Evolutionary conservation across 495 filamentous ascomycete species (phyloP), one percentile per base, ranked within the genome.

Genomic region (Penicillium egyptiacum): DNA sequence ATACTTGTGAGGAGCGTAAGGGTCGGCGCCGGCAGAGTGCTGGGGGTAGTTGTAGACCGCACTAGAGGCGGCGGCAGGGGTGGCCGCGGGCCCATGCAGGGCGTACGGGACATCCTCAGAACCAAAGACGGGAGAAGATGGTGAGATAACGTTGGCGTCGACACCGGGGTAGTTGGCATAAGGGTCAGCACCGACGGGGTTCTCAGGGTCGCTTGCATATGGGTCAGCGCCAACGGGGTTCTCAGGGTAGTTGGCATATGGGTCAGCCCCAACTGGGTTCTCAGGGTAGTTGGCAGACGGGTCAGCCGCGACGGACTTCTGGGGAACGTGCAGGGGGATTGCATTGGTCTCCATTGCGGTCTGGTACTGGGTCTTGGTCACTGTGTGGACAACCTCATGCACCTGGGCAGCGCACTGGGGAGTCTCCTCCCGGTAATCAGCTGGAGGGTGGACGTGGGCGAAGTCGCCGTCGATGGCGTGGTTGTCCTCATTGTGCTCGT

Each of bases 361-460:
- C 45, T 60, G 46, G 59, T 60, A 65, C 37, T 64, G 55, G 31
- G 74, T 65, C 62, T 69, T 62, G 42, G 71, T 67, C 53, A 71
- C 65, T 4, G 71, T 70, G 31, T 37, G 67, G 17, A 70, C 63
- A 30, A 73, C 59, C 55, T 74, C 60, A 10, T 69, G 61, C 2
- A 58, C 53, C 48, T 66, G 7, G 30, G 69, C 49, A 5, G 50
- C 31, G 46, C 60, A 61, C 35, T 62, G 17, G 4, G 60, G 47
- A 14, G 54, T 45, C 1, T 61, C 46, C 22, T 61, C 56, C 2
- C 43, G 47, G 20, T 19, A 25, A 6, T 30, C 19, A 7, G 16
- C 17, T 2, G 61, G 43, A 35, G 23, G 50, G 55, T 60, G 58
- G 6, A 64, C 59, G 23, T 59, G 10, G 8, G 66, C 67, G 31